A percentile compares a stretch with the other conserved stretches of the same genome.
Conservation (phyloP, 192 early-diverging fungal species). For the Gryganskiella cystojenkinii region DNA sequence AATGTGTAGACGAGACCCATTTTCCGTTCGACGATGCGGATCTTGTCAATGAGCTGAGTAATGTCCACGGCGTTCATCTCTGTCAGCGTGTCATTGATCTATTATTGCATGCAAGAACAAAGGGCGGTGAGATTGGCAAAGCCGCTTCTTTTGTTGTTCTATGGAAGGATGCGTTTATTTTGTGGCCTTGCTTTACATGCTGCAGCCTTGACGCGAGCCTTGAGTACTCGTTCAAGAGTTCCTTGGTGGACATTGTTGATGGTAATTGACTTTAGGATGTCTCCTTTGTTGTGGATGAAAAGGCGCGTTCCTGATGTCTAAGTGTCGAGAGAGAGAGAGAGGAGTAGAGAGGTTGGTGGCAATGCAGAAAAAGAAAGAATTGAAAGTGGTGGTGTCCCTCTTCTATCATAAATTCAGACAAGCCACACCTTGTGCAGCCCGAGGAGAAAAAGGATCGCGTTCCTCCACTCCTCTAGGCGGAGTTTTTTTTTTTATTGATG, state of each 20-base stretch:
- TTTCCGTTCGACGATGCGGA: constrained; percentile 44
- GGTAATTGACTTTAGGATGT: not conserved
- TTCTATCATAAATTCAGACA: too few species aligned
- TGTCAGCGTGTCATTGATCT: constrained; percentile 44
- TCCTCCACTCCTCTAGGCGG: too few species aligned
- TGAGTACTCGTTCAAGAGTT: constrained; percentile 36
- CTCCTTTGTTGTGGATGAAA: not conserved
- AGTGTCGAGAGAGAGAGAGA: not conserved
- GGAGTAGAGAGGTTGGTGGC: not conserved
- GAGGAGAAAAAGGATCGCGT: too few species aligned
- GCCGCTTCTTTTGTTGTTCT: not conserved
- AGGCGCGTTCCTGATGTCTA: too few species aligned
- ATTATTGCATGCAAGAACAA: not conserved
- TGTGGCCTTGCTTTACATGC: constrained; percentile 21
- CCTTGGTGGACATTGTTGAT: constrained; percentile 41
- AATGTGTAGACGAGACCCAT: constrained; percentile 49
- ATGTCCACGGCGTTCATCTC: constrained; percentile 50
- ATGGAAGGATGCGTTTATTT: not conserved
- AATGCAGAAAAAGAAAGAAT: not conserved
- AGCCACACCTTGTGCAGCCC: too few species aligned
- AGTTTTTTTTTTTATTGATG: too few species aligned
- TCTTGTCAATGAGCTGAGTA: constrained; percentile 50
- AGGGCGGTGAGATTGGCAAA: not conserved
- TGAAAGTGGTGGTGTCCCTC: too few species aligned
- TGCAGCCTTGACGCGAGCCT: constrained; percentile 29